Evolutionary conservation across 371 early-diverging fungal genomes (phyloP), one percentile per base, ranked within the genome.

Genomic region (Saksenaea oblongispora): DNA sequence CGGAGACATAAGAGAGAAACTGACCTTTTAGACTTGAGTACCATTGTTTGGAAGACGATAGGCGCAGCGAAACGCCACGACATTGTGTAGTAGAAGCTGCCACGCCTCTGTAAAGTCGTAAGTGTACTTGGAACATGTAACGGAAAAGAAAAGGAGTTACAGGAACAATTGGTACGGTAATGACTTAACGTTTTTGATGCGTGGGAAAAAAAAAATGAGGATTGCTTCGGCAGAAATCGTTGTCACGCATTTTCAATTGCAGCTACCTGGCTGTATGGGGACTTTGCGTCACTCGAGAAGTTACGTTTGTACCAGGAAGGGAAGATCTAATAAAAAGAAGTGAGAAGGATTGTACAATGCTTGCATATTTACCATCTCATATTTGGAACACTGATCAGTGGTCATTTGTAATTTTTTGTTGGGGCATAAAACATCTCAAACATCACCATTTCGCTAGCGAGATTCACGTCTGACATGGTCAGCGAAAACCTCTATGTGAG

Each of bases 21-120:
- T 15, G 9, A 65, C 66, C 66, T 35, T 55, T 15, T 26, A 53
- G 44, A n/a, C 61, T 65, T 17, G 61, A 60, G 51, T 65, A 65
- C 61, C 66, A 65, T 18, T 35, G 42, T 10, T 56, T 55, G 35
- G 44, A 39, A 58, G 41, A 10, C 5, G 28, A 58, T 10, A 58
- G 42, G 26, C 28, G 31, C 11, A 22, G 11, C 22, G 24, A 22
- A 22, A 22, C 51, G 22, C 51, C 51, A 22, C 24, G 51, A 9
- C 22, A 47, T 2, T n/a, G 51, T 22, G 51, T 22, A 2, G 51
- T 5, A 22, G 51, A 22, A 47, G 51, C 11, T 4, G 22, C 51
- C 22, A 22, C 51, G 11, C 10, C 11, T 47, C 51, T 47, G 51
- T 10, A 47, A 7, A 47, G 3, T 22, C 37, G 58, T 9, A 58